A percentile compares a stretch with the other conserved stretches of the same genome.
Evolutionary conservation across 306 rosid species (phyloP).

Genomic region (Sechiopsis laciniata): DNA sequence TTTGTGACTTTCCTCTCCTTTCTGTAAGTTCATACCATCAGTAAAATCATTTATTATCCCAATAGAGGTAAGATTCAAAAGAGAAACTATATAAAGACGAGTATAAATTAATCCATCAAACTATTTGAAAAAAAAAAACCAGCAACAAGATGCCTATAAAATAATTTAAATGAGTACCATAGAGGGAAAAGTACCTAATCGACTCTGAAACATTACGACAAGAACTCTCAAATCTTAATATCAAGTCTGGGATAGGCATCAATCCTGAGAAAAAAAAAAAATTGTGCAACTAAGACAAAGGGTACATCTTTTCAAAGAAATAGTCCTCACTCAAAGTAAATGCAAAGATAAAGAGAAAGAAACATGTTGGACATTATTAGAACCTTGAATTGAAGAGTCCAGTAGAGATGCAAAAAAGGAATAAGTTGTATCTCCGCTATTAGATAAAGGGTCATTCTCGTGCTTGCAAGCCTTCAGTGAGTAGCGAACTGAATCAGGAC

Average conservation of each 20-base stretch:
- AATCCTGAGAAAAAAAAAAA: conserved; percentile 45
- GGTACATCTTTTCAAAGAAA: neutral
- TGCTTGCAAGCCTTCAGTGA: conserved; percentile 59
- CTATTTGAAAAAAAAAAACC: neutral
- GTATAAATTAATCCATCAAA: neutral
- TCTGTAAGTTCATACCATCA: neutral
- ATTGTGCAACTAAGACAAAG: neutral
- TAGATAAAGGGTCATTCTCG: conserved; percentile 55
- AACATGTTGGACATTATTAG: conserved; percentile 19
- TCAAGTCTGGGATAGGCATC: conserved; percentile 76
- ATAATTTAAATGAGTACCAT: neutral
- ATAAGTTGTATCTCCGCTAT: conserved; percentile 60
- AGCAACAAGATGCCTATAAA: neutral
- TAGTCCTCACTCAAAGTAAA: neutral
- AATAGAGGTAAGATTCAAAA: neutral
- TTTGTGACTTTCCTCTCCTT: neutral
- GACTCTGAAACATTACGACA: conserved; percentile 78
- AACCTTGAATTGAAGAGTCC: conserved; percentile 84
- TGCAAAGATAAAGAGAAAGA: conserved; percentile 9
- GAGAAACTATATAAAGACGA: neutral
- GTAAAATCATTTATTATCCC: neutral
- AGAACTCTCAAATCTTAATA: conserved; percentile 58
- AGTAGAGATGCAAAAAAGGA: conserved; percentile 65
- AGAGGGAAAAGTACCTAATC: conserved; percentile 45
- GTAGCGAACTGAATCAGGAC: conserved; percentile 47